phyloP scores from a whole-genome alignment of 23 red algal species.

The Gracilaria domingensis region DNA sequence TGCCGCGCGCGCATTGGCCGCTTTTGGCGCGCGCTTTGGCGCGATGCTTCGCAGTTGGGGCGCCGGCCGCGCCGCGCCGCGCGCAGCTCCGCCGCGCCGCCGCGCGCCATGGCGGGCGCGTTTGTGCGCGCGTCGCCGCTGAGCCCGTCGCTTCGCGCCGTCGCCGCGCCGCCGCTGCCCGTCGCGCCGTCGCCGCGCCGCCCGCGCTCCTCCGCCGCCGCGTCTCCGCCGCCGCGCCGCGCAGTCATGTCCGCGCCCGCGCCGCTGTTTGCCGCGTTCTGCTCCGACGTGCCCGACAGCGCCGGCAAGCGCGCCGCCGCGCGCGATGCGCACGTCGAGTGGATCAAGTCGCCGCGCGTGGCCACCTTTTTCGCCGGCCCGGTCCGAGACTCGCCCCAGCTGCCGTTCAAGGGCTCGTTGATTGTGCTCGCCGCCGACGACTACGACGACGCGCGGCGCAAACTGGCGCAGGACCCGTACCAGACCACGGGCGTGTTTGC shows the following conservation, averaged over 20 bases:
- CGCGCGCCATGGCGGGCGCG: neutral
- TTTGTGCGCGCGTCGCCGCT: neutral
- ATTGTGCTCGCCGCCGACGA: neutral
- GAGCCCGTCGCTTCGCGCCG: neutral
- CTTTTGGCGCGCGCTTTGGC: too few species aligned
- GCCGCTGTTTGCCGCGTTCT: constrained; percentile 54
- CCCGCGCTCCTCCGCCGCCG: neutral
- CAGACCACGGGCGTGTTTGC: constrained; percentile 35
- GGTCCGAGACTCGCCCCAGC: neutral
- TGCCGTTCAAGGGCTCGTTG: neutral
- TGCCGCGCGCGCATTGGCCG: neutral
- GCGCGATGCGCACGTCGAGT: constrained; percentile 49
- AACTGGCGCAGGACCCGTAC: constrained; percentile 45
- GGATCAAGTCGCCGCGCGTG: neutral
- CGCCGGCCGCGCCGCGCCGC: too few species aligned
- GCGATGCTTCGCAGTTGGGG: too few species aligned
- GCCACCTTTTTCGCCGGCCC: constrained; percentile 35
- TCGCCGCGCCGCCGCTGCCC: neutral
- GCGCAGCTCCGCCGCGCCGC: too few species aligned
- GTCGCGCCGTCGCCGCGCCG: neutral
- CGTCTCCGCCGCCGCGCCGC: neutral
- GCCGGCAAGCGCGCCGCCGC: constrained; percentile 38
- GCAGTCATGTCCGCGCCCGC: neutral
- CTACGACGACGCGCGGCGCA: neutral
- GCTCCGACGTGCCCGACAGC: constrained; percentile 36